Conservation (phyloP, 805 yeast genomes). For the Candida broadrunensis region DNA sequence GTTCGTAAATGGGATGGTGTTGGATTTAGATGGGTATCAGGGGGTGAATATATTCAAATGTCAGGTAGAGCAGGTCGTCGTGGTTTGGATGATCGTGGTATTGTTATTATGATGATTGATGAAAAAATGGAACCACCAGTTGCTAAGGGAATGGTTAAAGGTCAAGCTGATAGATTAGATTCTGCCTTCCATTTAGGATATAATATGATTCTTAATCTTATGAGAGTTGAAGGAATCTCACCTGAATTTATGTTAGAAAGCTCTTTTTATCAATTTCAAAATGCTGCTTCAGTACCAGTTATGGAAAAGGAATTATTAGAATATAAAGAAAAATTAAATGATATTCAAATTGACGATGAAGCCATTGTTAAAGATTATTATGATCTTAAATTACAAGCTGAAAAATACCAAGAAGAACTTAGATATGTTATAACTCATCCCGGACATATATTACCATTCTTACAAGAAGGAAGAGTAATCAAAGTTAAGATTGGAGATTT, state of each 20-base stretch:
- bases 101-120: slow-evolving; percentile 98
- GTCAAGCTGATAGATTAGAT: slow-evolving; percentile 95
- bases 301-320: slow-evolving; percentile 66
- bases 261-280: slow-evolving; percentile 94
- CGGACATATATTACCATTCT: slow-evolving; percentile 73
- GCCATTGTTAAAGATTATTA: slow-evolving; percentile 73
- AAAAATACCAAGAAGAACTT: slow-evolving; percentile 68
- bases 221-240: slow-evolving; percentile 97
- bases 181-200: slow-evolving; percentile 97
- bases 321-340: slow-evolving; percentile 46
- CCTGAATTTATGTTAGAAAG: slow-evolving; percentile 96
- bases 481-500: slow-evolving; percentile 57
- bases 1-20: slow-evolving; percentile 98
- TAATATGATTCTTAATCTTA: slow-evolving; percentile 91
- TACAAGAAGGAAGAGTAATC: slow-evolving; percentile 86
- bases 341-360: slow-evolving; percentile 69
- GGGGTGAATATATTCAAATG: slow-evolving; percentile 99
- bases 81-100: slow-evolving; percentile 98
- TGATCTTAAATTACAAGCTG: slow-evolving; percentile 72
- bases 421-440: slow-evolving; percentile 89
- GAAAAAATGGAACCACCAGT: slow-evolving; percentile 99
- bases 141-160: slow-evolving; percentile 99
- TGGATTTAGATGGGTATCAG: slow-evolving; percentile 98
- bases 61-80: slow-evolving; percentile 99
- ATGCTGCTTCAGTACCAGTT: slow-evolving; percentile 83